These are phyloP conservation scores for Capsicum chinense DNA, from an alignment of 257 asterid species.

Conservation along the genomic window DNA sequence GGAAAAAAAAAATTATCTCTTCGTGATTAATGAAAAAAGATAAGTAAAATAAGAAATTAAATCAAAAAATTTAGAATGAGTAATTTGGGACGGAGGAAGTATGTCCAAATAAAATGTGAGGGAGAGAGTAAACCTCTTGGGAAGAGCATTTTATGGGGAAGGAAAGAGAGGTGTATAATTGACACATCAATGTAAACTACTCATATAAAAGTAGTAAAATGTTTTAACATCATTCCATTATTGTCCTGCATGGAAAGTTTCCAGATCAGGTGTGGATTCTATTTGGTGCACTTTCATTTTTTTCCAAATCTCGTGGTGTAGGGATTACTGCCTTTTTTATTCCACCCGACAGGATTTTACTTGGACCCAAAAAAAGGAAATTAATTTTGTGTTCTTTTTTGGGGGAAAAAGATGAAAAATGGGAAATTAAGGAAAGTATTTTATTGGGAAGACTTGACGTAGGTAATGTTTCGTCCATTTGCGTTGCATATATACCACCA, in stretches of 20 bases:
- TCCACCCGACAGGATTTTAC: not conserved
- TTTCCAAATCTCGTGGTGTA: not conserved
- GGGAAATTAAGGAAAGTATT: not conserved
- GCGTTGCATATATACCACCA: slow-evolving; percentile 7
- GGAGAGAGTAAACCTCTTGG: too few species aligned
- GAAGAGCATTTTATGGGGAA: not conserved
- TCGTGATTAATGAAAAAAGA: too few species aligned
- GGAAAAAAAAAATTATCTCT: too few species aligned
- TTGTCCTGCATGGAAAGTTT: not conserved
- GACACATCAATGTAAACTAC: not conserved
- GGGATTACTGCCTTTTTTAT: too few species aligned
- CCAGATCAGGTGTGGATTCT: not conserved
- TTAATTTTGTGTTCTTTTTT: not conserved
- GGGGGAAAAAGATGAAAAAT: too few species aligned
- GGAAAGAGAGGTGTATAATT: not conserved
- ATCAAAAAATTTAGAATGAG: too few species aligned
- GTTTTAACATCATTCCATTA: not conserved
- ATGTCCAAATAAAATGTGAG: too few species aligned
- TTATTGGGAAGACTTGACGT: slow-evolving; percentile 21
- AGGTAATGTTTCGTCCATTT: not conserved
- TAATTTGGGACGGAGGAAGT: too few species aligned
- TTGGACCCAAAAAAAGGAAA: not conserved
- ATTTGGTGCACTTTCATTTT: too few species aligned
- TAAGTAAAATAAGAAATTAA: too few species aligned
- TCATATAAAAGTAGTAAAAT: not conserved